A percentile compares a stretch with the other conserved stretches of the same genome.
Conservation (phyloP, 2,329 filamentous ascomycete genomes). For the Beauveria brongniartii region DNA sequence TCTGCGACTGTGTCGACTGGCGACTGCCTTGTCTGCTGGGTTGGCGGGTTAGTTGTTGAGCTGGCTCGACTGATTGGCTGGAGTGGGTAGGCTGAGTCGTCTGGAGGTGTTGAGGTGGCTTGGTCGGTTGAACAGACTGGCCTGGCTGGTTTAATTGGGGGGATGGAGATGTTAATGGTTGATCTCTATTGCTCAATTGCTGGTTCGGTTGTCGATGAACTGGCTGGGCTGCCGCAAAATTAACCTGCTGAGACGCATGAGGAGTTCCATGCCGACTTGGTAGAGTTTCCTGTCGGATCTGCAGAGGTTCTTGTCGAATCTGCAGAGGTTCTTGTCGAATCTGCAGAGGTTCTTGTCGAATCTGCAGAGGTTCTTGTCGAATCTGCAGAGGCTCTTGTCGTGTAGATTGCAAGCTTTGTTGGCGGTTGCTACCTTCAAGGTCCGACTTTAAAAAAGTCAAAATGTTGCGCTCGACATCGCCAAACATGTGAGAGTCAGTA, state of each 20-base stretch:
- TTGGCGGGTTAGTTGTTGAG: neutral
- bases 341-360: too few relatives aligned
- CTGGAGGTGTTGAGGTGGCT: neutral
- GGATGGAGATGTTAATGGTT: neutral
- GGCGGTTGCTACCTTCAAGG: conserved; percentile 13
- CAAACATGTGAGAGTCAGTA: neutral
- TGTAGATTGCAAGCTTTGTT: neutral
- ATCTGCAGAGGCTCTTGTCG: neutral
- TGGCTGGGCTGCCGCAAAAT: neutral
- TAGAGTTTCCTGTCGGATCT: too few relatives aligned
- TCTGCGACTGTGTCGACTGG: neutral
- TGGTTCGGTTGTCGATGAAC: neutral
- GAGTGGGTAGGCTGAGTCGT: neutral
- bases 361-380: too few relatives aligned
- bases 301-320: too few relatives aligned
- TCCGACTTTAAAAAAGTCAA: conserved; percentile 2
- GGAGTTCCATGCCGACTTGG: conserved; percentile 12
- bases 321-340: too few relatives aligned
- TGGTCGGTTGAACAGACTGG: neutral
- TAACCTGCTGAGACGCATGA: neutral
- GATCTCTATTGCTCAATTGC: neutral
- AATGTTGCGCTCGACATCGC: conserved; percentile 3
- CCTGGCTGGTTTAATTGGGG: neutral
- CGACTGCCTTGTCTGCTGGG: neutral
- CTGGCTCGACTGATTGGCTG: neutral